Evolutionary conservation across 768 basidiomycete genomes (phyloP), one percentile per base, ranked within the genome.

Genomic region (Leccinum uliginosum): DNA sequence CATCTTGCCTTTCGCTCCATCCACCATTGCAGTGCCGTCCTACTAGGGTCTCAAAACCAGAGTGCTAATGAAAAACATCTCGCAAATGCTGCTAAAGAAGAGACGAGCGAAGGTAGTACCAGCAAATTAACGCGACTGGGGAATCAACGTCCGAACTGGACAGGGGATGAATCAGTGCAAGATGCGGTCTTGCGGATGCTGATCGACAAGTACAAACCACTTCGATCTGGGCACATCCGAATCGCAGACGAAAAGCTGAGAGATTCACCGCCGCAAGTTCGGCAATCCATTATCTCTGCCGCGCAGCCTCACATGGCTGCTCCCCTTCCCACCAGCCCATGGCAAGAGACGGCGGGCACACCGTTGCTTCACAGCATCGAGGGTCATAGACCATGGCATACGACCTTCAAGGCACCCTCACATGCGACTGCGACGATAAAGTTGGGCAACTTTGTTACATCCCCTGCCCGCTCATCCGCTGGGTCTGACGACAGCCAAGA

Each of bases 181-280:
- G 85, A 89, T 71, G 80, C 84, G 0, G 85, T 93, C 1, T 75
- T 91, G 17, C 81, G 91, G 21, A 93, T 95, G 89, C 78, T 93
- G 6, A 79, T 92, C 32, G 91, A 93, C 75, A 88, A 90, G 67
- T 86, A 93, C 75, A 92, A 89, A 70, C 90, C 91, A 1, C 71
- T 92, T 32, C 79, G 89, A n/a, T 79, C 75, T 9, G 84, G 83
- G 9, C 67, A 73, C 11, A 78, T 88, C 44, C 71, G 75, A 58
- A 77, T 80, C 1, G 86, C 87, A 6, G 87, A 91, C 51, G 75
- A 88, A 66, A 89, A 84, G 67, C 62, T 89, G 51, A 84, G 79
- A 67, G 71, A 76, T 45, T 68, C 74, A 1, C 79, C 78, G 1
- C 80, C 81, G 5, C 73, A 65, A 34, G 64, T 83, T 29, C 24